Base-by-base conservation (phyloP, 2,329 filamentous ascomycete species). In the Bipolaris oryzae region DNA sequence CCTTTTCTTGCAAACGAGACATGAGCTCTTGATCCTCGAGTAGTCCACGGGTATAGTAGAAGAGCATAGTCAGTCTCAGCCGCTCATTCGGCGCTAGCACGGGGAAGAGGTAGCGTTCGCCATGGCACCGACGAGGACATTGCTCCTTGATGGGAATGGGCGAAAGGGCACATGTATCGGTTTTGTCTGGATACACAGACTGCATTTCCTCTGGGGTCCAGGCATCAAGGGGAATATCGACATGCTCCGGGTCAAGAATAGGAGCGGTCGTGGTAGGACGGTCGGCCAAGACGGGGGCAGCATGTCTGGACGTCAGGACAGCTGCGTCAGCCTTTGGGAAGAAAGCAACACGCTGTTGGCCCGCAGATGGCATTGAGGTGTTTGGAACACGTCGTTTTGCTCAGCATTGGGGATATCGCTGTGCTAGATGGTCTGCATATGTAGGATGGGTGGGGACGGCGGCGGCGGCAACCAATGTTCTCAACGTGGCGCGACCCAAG, bases 21-120 rank as follows among this genome's bases (percentile, higher is more conserved):
- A 81, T 66, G 34, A 81, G 68, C 34, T 80, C 78, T 6, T 58
- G 58, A 50, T 82, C 77, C 7, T 77, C 63, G 10, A 77, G 61
- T 7, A 79, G 68, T 3, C 74, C 74, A 25, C 71, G 69, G 1
- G 78, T 79, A 33, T 81, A 80, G 53, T 82, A 82, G 72, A 76
- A 82, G 0, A 80, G 63, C 62, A 75, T 70, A 1, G 76, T 77
- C 41, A 78, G 61, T 25, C 76, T 71, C 5, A 76, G 51, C 21
- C 73, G 66, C 57, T 78, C 76, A 47, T 78, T 76, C 18, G 62
- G 68, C 2, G 74, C 68, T 38, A 78, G 61, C 1, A 68, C 59
- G 10, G 76, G 75, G 38, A 71, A 74, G 7, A 78, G 62, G 55
- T 78, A 78, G 21, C 50, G 55, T 47, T 72, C 69, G 15, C 55